phyloP scores from a whole-genome alignment of 208 protist species.

The Leptomonas pyrrhocoris region DNA sequence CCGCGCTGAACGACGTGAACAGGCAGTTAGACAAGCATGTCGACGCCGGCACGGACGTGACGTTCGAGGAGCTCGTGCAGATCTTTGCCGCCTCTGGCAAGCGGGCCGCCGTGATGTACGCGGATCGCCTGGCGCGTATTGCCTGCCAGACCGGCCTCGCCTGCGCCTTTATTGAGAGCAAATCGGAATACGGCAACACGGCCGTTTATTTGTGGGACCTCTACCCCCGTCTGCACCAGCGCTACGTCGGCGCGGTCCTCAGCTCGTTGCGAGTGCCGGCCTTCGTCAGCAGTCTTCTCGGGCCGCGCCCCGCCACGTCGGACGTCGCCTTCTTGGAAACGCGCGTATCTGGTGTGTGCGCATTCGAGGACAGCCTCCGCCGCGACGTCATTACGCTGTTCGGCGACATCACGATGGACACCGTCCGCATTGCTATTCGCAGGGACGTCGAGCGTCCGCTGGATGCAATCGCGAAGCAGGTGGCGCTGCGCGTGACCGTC shows the following conservation, averaged over 20 bases:
- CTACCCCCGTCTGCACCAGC: conserved; percentile 72
- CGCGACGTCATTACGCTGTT: conserved; percentile 51
- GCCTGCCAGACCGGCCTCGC: conserved; percentile 54
- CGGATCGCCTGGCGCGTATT: conserved; percentile 61
- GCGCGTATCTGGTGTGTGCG: conserved; percentile 39
- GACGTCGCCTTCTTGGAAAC: conserved; percentile 50
- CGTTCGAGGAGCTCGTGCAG: conserved; percentile 53
- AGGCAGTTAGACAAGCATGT: conserved; percentile 56
- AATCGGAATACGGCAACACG: conserved; percentile 45
- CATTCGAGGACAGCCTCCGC: conserved; percentile 67
- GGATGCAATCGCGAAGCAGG: conserved; percentile 31
- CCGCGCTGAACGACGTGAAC: conserved; percentile 61
- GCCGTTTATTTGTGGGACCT: conserved; percentile 82
- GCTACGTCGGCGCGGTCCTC: conserved; percentile 59
- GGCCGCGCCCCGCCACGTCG: conserved; percentile 29
- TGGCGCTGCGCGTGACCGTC: conserved; percentile 41
- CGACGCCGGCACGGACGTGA: conserved; percentile 60
- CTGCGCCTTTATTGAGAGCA: conserved; percentile 46
- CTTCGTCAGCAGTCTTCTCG: conserved; percentile 63
- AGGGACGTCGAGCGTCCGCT: conserved; percentile 22
- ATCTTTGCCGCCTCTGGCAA: conserved; percentile 40
- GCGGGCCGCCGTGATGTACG: conserved; percentile 42
- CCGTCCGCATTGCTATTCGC: conserved; percentile 33
- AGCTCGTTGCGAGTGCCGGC: conserved; percentile 50
- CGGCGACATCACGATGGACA: conserved; percentile 69